Conservation (phyloP, 208 protist species). For the Leishmania martiniquensis region DNA sequence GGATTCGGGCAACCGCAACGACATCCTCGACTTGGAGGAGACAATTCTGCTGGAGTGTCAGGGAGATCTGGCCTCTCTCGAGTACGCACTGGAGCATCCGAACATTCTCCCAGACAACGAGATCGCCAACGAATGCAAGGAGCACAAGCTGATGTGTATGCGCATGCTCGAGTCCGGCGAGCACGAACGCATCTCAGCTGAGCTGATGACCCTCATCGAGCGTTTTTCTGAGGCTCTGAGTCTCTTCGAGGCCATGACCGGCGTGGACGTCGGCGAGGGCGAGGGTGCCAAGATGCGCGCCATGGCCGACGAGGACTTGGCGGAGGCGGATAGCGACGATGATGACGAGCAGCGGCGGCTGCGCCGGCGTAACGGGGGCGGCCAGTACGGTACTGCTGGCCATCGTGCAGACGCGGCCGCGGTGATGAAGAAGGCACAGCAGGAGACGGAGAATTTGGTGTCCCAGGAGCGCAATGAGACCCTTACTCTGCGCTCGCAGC, state of each 20-base stretch:
- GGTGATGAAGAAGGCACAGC: constrained; percentile 73
- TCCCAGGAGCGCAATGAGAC: constrained; percentile 68
- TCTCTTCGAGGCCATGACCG: constrained; percentile 90
- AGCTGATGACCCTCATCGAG: constrained; percentile 89
- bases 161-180: constrained; percentile 76
- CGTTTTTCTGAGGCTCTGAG: constrained; percentile 78
- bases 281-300: constrained; percentile 61
- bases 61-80: constrained; percentile 85
- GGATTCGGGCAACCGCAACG: constrained; percentile 48
- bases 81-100: constrained; percentile 89
- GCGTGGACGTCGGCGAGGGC: constrained; percentile 82
- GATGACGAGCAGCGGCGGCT: constrained; percentile 64
- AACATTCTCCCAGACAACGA: constrained; percentile 80
- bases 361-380: constrained; percentile 34
- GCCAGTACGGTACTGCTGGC: no score
- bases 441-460: constrained; percentile 76
- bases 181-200: constrained; percentile 63
- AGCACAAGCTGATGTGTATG: constrained; percentile 84
- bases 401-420: constrained; percentile 44
- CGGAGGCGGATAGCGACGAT: constrained; percentile 77
- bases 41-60: constrained; percentile 81
- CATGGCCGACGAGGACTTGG: constrained; percentile 48
- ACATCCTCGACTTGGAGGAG: constrained; percentile 68
- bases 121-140: constrained; percentile 82
- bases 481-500: constrained; percentile 59